Percentiles rank a stretch among this genome's conserved stretches.
Evolutionary conservation across 78 protist genomes (phyloP).

Genomic region (Creolimax fragrantissima): DNA sequence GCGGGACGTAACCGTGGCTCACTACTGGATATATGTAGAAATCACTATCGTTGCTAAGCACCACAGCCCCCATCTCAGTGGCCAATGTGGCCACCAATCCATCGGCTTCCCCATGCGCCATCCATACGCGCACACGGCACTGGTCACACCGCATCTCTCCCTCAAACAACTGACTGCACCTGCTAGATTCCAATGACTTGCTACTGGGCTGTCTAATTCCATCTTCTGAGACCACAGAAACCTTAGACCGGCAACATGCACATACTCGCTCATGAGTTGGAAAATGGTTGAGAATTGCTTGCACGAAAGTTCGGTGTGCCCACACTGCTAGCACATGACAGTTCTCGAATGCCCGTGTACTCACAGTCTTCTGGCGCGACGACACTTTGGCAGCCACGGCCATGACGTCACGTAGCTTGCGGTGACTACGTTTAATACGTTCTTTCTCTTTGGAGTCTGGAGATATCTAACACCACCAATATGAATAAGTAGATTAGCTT

Average conservation of each 20-base stretch:
- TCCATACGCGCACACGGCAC: not conserved
- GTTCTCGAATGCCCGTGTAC: not conserved
- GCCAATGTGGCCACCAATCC: not conserved
- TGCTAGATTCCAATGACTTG: no score
- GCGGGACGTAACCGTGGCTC: not conserved
- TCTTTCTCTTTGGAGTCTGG: not conserved
- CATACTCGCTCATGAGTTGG: not conserved
- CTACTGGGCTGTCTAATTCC: not conserved
- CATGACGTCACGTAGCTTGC: not conserved
- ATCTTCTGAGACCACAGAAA: not conserved
- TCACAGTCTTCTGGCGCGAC: not conserved
- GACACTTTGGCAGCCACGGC: not conserved
- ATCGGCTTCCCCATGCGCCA: slow-evolving; percentile 1
- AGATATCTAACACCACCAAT: not conserved
- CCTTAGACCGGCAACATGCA: not conserved
- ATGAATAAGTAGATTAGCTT: not conserved
- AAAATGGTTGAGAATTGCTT: not conserved
- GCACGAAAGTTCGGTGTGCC: not conserved
- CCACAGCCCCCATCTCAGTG: not conserved
- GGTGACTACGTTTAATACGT: not conserved
- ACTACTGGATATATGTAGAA: not conserved
- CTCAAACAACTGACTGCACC: no score
- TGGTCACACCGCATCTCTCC: not conserved
- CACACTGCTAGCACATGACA: not conserved
- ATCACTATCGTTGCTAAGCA: not conserved